Evolutionary conservation across 441 rosid genomes (phyloP), one percentile per base, ranked within the genome.

Genomic region (Sinapis alba): DNA sequence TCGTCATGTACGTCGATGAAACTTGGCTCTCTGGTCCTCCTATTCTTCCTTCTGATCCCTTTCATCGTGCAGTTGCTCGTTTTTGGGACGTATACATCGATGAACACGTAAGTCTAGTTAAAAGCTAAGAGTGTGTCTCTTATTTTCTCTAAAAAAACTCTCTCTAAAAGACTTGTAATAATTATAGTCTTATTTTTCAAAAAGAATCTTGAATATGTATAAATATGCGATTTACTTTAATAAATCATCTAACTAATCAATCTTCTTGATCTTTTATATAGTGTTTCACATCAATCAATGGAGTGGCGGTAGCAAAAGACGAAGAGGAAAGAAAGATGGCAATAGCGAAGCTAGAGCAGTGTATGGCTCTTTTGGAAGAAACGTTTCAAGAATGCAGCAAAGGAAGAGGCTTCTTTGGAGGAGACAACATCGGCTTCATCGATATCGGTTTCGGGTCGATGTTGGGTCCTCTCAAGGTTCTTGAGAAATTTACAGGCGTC

Each of bases 371-470:
- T 62, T 51, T 91, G 68, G 96, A 93, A 76, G 89, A 83, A 38
- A 87, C 86, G 8, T 86, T 78, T 71, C 56, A 20, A 23, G 87
- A 85, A 73, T 73, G 81, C 16, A 84, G 97, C 84, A 83, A 84
- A 80, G 96, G 97, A 57, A 82, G 86, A 78, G 76, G 77, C 13
- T 91, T 88, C 83, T 93, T 89, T 62, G 91, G 96, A 23, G 98
- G 96, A 51, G 91, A 87, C 47, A 67, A 73, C 43, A 81, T 91
- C 13, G 98, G 97, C 28, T 89, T 78, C 43, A 73, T 89, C 0
- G 98, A 91, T 69, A 86, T 93, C n/a, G 91, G 90, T 4, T 80
- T 93, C 13, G 97, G 98, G 3, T 56, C 83, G 65, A 76, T 69
- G 73, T 73, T 86, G 80, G 94, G 84, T 18, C 90, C 93, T 89